phyloP scores from a whole-genome alignment of 306 rosid genomes.

The Sindora glabra region DNA sequence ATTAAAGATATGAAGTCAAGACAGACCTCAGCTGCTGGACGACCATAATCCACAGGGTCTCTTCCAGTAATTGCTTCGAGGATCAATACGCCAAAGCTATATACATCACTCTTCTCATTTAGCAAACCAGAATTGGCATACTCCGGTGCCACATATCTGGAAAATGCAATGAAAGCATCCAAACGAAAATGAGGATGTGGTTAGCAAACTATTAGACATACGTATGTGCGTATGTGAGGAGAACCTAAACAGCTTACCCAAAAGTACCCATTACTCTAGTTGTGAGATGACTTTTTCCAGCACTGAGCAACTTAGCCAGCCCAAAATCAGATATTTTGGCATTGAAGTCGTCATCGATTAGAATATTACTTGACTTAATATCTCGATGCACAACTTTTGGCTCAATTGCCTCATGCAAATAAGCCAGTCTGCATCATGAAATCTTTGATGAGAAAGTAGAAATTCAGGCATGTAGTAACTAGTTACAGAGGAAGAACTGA shows the following conservation, averaged over 20 bases:
- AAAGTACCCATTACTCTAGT: constrained; percentile 98
- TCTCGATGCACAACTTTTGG: constrained; percentile 97
- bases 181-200: not conserved
- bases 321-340: constrained; percentile 96
- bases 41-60: constrained; percentile 87
- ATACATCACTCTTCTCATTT: constrained; percentile 88
- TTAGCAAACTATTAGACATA: too few species aligned
- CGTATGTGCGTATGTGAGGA: too few species aligned
- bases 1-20: constrained; percentile 1
- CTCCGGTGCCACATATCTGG: constrained; percentile 93
- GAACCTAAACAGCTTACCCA: constrained; percentile 49
- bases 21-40: constrained; percentile 64
- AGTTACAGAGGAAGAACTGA: not conserved
- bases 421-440: constrained; percentile 61
- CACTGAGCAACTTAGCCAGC: constrained; percentile 75
- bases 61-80: constrained; percentile 87
- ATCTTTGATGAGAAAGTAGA: constrained; percentile 12
- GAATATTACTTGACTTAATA: constrained; percentile 86
- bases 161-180: constrained; percentile 12
- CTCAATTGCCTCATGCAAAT: constrained; percentile 93
- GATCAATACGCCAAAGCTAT: constrained; percentile 74
- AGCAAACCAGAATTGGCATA: constrained; percentile 91
- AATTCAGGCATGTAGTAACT: not conserved
- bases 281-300: constrained; percentile 83
- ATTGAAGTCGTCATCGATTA: constrained; percentile 81